These are phyloP conservation scores for Arabis hirsuta DNA, from an alignment of 345 rosid genomes.

Conservation along the genomic window DNA sequence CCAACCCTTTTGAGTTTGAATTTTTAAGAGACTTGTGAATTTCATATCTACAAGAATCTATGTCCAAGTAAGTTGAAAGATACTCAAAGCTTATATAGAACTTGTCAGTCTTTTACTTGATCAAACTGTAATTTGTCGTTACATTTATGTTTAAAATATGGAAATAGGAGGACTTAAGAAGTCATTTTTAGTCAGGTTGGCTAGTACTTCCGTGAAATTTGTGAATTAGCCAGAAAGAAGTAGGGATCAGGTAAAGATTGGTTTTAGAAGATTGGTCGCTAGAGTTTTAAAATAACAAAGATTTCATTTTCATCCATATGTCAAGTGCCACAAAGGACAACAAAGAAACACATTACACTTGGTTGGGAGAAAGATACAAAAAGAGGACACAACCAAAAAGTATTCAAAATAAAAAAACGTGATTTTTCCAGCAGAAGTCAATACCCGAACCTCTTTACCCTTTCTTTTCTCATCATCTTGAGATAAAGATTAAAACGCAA, in stretches of 20 bases:
- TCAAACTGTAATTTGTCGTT: too few relatives aligned
- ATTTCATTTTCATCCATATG: neutral
- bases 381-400: neutral
- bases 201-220: too few relatives aligned
- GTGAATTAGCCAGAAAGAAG: too few relatives aligned
- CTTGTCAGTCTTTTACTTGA: too few relatives aligned
- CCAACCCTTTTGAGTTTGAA: neutral
- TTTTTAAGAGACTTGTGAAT: neutral
- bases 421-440: slow-evolving; percentile 60
- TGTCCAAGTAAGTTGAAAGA: neutral
- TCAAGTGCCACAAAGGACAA: slow-evolving; percentile 28
- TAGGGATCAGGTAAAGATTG: neutral
- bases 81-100: too few relatives aligned
- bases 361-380: slow-evolving; percentile 9
- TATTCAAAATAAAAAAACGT: slow-evolving; percentile 24
- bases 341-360: slow-evolving; percentile 25
- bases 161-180: neutral
- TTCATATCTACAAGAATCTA: neutral
- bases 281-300: slow-evolving; percentile 23
- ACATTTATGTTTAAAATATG: neutral
- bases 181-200: neutral
- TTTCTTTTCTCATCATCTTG: slow-evolving; percentile 32
- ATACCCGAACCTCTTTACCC: slow-evolving; percentile 76
- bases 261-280: neutral
- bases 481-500: slow-evolving; percentile 46